These are phyloP conservation scores for Blastobotrys illinoisensis DNA, from an alignment of 1,139 yeast species.

Conservation along the genomic window DNA sequence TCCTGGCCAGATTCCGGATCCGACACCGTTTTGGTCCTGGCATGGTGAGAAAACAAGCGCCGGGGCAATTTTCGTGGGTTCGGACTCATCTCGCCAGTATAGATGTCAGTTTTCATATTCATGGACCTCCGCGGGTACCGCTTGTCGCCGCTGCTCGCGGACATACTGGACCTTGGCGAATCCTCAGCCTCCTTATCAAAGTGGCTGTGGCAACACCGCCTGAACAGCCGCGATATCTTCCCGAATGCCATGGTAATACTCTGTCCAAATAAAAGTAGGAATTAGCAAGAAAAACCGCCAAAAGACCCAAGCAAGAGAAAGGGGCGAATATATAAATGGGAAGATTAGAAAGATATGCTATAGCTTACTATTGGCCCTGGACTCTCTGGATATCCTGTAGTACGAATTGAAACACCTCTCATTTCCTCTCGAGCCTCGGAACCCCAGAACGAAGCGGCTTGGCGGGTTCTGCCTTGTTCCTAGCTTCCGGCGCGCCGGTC, in stretches of 20 bases:
- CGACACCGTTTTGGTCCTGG: not conserved
- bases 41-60: not conserved
- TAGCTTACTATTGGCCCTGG: too few relatives aligned
- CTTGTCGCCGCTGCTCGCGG: not conserved
- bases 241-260: not conserved
- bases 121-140: not conserved
- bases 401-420: not conserved
- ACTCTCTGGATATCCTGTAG: too few relatives aligned
- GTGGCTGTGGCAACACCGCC: not conserved
- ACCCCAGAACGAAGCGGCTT: too few relatives aligned
- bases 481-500: not conserved
- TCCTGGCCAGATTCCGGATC: not conserved
- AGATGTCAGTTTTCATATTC: not conserved
- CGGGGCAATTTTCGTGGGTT: not conserved
- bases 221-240: not conserved
- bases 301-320: too few relatives aligned
- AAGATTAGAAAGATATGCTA: too few relatives aligned
- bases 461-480: not conserved
- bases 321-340: too few relatives aligned
- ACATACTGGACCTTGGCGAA: not conserved
- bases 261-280: constrained; percentile 6
- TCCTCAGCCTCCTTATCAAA: not conserved
- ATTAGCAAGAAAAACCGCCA: too few relatives aligned
- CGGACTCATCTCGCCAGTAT: not conserved
- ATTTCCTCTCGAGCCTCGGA: not conserved